Evolutionary conservation across 805 yeast species (phyloP).

Genomic region (Candida hungchunana): DNA sequence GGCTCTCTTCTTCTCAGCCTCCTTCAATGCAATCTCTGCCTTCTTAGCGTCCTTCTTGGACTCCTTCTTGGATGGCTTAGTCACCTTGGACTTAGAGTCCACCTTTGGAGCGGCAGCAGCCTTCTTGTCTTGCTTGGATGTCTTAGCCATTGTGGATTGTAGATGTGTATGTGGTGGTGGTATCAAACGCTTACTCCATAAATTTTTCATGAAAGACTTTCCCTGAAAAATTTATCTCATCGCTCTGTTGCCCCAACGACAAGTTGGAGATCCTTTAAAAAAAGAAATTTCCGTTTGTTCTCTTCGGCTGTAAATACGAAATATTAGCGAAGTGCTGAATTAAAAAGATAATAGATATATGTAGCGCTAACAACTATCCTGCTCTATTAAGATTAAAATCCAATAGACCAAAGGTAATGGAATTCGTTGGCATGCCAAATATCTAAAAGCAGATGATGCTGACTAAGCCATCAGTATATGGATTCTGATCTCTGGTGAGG

Average conservation of each 20-base stretch:
- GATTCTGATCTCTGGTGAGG: too few species aligned
- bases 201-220: slow-evolving; percentile 13
- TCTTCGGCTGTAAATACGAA: neutral
- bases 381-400: too few species aligned
- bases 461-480: too few species aligned
- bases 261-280: neutral
- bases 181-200: slow-evolving; percentile 4
- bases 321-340: too few species aligned
- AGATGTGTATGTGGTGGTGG: too few species aligned
- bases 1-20: slow-evolving; percentile 23
- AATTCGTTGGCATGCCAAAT: too few species aligned
- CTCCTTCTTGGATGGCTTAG: slow-evolving; percentile 24
- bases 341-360: too few species aligned
- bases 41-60: slow-evolving; percentile 29
- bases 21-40: slow-evolving; percentile 26
- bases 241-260: slow-evolving; percentile 19
- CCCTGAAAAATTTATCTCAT: slow-evolving; percentile 17
- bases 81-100: slow-evolving; percentile 22
- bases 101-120: slow-evolving; percentile 14
- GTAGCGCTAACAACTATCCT: too few species aligned
- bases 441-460: too few species aligned
- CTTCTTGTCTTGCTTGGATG: slow-evolving; percentile 20
- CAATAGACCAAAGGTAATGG: too few species aligned
- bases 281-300: slow-evolving; percentile 1
- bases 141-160: slow-evolving; percentile 22